Evolutionary conservation across 305 asterid species (phyloP).

Genomic region (Fraxinus ornus): DNA sequence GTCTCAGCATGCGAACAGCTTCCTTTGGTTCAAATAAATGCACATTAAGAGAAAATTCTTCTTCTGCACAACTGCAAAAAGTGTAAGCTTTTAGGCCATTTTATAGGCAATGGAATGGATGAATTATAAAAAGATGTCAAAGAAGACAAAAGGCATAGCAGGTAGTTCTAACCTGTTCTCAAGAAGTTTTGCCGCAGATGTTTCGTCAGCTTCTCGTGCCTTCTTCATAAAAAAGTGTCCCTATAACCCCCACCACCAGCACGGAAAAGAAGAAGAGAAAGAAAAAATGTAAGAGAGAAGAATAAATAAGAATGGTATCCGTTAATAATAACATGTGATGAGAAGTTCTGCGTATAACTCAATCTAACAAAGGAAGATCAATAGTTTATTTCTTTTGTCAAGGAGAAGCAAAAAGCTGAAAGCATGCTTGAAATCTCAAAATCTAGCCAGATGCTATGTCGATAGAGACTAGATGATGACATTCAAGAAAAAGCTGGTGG

Average conservation of each 20-base stretch:
- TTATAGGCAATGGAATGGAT: constrained; percentile 1
- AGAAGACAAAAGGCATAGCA: constrained; percentile 4
- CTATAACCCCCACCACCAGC: constrained; percentile 34
- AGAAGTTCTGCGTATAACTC: background rate
- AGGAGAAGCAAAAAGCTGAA: background rate
- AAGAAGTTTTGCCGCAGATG: constrained; percentile 54
- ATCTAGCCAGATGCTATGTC: background rate
- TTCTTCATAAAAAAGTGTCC: constrained; percentile 66
- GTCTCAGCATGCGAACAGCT: constrained; percentile 49
- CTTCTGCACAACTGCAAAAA: constrained; percentile 48
- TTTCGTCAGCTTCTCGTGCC: constrained; percentile 80
- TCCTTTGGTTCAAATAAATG: constrained; percentile 58
- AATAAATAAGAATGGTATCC: background rate
- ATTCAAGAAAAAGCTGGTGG: background rate
- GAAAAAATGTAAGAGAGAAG: constrained; percentile 9
- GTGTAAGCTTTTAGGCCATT: constrained; percentile 11
- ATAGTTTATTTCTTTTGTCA: background rate
- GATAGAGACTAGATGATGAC: background rate
- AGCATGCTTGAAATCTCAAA: constrained; percentile 1
- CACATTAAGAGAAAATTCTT: constrained; percentile 46
- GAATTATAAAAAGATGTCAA: constrained; percentile 19
- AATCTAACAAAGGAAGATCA: background rate
- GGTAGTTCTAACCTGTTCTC: constrained; percentile 51
- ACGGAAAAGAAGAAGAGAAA: background rate
- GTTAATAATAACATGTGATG: background rate